phyloP scores from a whole-genome alignment of 83 land plant genomes.

The Thuja plicata region DNA sequence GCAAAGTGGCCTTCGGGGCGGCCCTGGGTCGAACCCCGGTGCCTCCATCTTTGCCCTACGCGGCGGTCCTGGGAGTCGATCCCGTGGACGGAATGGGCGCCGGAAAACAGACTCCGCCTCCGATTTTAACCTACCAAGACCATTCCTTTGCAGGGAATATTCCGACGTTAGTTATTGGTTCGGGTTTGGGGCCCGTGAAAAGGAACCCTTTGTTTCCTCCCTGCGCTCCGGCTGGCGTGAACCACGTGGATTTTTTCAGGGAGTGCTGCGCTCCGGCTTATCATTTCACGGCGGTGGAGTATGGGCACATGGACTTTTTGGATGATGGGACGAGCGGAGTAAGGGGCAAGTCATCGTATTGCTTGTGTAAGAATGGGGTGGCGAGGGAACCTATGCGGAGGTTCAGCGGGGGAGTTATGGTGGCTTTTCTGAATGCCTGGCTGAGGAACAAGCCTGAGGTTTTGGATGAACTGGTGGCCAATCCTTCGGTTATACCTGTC shows the following conservation, averaged over 20 bases:
- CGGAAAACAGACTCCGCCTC: conserved; percentile 62
- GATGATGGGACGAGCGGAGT: conserved; percentile 30
- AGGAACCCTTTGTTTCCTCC: conserved; percentile 22
- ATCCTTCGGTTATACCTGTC: not conserved
- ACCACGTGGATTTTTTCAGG: conserved; percentile 39
- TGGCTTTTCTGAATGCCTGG: conserved; percentile 36
- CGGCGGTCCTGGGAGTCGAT: conserved; percentile 53
- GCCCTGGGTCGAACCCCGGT: not conserved
- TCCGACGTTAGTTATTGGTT: conserved; percentile 21
- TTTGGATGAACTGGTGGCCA: not conserved
- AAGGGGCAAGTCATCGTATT: conserved; percentile 22
- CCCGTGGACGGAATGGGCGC: conserved; percentile 68
- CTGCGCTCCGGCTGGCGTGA: conserved; percentile 51
- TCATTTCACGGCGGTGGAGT: conserved; percentile 38
- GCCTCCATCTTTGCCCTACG: not conserved
- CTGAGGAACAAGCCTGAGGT: not conserved
- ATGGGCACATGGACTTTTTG: conserved; percentile 57
- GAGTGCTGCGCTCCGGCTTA: conserved; percentile 41
- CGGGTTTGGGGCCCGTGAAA: not conserved
- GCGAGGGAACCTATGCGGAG: conserved; percentile 44
- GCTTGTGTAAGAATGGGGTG: conserved; percentile 24
- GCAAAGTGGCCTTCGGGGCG: conserved; percentile 59
- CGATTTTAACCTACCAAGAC: conserved; percentile 48
- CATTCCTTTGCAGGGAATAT: conserved; percentile 40
- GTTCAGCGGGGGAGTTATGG: conserved; percentile 39